These are phyloP conservation scores for Salvia splendens DNA, from an alignment of 257 asterid genomes.

Conservation along the genomic window DNA sequence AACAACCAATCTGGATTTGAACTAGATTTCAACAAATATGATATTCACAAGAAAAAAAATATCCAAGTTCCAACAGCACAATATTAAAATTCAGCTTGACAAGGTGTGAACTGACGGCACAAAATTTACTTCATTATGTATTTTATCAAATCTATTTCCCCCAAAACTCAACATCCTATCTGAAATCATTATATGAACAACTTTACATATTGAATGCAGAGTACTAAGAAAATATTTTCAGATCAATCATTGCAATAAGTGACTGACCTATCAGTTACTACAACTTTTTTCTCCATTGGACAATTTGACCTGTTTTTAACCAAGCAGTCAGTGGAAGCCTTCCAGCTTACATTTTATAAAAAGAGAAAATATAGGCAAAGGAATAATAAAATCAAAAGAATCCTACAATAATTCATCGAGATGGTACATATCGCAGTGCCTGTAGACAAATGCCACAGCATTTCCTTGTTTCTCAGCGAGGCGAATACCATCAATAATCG, in stretches of 20 bases:
- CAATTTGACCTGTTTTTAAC: conserved; percentile 73
- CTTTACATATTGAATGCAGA: conserved; percentile 10
- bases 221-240: conserved; percentile 14
- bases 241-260: conserved; percentile 17
- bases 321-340: conserved; percentile 29
- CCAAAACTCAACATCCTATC: conserved; percentile 14
- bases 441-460: conserved; percentile 63
- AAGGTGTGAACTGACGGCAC: conserved; percentile 3
- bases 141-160: background rate
- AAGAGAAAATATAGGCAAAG: conserved; percentile 17
- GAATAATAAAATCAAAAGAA: conserved; percentile 20
- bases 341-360: conserved; percentile 3
- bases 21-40: background rate
- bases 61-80: background rate
- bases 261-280: conserved; percentile 90
- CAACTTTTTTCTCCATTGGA: conserved; percentile 85
- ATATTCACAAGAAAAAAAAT: background rate
- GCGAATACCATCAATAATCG: conserved; percentile 96
- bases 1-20: conserved; percentile 9
- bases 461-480: conserved; percentile 87
- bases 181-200: conserved; percentile 10
- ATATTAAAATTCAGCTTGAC: background rate
- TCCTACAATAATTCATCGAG: conserved; percentile 80
- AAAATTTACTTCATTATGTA: background rate
- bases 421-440: conserved; percentile 91